A percentile compares a stretch with the other conserved stretches of the same genome.
Conservation (phyloP, 768 basidiomycete genomes). For the Pisolithus microcarpus region DNA sequence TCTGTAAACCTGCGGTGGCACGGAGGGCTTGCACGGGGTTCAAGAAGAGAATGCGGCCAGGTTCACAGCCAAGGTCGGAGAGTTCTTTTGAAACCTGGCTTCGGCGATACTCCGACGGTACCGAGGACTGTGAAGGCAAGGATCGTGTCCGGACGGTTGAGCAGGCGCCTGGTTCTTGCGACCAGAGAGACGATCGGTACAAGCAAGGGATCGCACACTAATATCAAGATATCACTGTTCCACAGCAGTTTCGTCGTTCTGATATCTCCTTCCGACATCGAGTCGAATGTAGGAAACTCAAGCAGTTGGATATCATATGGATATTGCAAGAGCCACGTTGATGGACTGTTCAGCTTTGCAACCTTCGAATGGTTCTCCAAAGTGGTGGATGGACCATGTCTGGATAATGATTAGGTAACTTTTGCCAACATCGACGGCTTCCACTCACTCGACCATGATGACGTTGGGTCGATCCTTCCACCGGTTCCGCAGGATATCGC, state of each 20-base stretch:
- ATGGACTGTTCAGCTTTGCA: slow-evolving; percentile 35
- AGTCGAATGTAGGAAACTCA: slow-evolving; percentile 27
- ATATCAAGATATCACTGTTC: slow-evolving; percentile 54
- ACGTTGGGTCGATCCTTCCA: slow-evolving; percentile 35
- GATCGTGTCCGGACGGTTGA: slow-evolving; percentile 35
- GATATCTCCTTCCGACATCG: slow-evolving; percentile 10
- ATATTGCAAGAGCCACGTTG: slow-evolving; percentile 53
- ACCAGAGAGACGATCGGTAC: slow-evolving; percentile 38
- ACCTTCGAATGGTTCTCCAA: slow-evolving; percentile 1
- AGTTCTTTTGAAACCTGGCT: slow-evolving; percentile 16
- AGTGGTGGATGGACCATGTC: slow-evolving; percentile 18
- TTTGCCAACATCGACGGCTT: neutral
- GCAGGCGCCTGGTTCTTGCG: slow-evolving; percentile 18
- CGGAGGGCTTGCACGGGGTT: slow-evolving; percentile 55
- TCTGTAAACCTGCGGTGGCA: slow-evolving; percentile 44
- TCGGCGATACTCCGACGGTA: slow-evolving; percentile 9
- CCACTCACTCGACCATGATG: slow-evolving; percentile 22
- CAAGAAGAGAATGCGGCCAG: slow-evolving; percentile 35
- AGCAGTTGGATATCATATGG: slow-evolving; percentile 41
- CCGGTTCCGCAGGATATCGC: slow-evolving; percentile 38
- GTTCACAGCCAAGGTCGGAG: slow-evolving; percentile 17
- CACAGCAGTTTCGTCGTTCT: slow-evolving; percentile 15
- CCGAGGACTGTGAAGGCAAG: slow-evolving; percentile 35
- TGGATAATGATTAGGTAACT: slow-evolving; percentile 1
- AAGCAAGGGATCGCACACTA: slow-evolving; percentile 56